Evolutionary conservation across 441 rosid genomes (phyloP).

Genomic region (Brassica hybrid): DNA sequence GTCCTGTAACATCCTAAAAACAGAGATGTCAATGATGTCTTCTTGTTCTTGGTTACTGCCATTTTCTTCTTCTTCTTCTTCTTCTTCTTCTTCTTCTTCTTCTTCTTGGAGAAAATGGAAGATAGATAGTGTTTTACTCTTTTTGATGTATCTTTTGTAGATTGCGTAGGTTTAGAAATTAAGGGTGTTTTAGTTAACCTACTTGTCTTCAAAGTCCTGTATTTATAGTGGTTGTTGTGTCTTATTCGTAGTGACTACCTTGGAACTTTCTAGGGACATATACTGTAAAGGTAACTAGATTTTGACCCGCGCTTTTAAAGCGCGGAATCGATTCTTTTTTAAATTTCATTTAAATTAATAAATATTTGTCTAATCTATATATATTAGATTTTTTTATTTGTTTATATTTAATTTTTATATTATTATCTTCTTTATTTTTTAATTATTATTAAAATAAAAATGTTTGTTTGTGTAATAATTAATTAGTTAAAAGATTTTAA

Average conservation of each 20-base stretch:
- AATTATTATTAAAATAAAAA: too few species aligned
- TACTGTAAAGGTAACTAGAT: background rate
- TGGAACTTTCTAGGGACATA: constrained; percentile 25
- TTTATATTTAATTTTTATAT: too few species aligned
- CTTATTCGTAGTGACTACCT: constrained; percentile 37
- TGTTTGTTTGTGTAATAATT: too few species aligned
- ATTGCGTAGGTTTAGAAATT: constrained; percentile 39
- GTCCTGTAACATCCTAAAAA: constrained; percentile 64
- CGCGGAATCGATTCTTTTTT: too few species aligned
- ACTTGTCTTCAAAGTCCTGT: constrained; percentile 43
- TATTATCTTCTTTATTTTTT: too few species aligned
- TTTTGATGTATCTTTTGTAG: constrained; percentile 34
- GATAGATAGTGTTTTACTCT: constrained; percentile 13
- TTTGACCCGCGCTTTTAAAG: too few species aligned
- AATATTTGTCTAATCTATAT: too few species aligned
- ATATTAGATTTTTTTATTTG: too few species aligned
- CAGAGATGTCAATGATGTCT: constrained; percentile 56
- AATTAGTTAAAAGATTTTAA: too few species aligned
- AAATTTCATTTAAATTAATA: too few species aligned
- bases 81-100: background rate
- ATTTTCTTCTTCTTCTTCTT: constrained; percentile 26
- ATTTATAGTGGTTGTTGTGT: constrained; percentile 40
- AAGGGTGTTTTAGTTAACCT: constrained; percentile 44
- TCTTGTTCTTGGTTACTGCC: constrained; percentile 48
- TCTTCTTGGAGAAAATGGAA: constrained; percentile 5